Conservation (phyloP, 805 yeast species). For the Metahyphopichia silvanorum region DNA sequence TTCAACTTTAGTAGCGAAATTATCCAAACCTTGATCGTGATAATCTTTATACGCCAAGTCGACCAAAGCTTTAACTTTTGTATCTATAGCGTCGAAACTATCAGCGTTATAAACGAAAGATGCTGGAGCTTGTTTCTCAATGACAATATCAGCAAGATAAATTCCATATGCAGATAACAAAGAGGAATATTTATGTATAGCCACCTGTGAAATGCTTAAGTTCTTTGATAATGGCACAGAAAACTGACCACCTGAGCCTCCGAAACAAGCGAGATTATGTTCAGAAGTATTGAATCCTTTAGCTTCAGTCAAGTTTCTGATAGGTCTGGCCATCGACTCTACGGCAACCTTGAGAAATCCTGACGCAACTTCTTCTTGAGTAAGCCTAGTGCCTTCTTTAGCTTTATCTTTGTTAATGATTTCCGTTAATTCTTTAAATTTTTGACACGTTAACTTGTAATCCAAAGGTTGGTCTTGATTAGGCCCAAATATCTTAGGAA, state of each 20-base stretch:
- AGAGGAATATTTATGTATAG: constrained; percentile 32
- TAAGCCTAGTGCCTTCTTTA: constrained; percentile 11
- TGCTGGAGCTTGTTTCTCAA: constrained; percentile 34
- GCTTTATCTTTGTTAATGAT: constrained; percentile 42
- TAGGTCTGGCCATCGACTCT: constrained; percentile 33
- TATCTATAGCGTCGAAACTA: constrained; percentile 35
- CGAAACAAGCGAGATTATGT: constrained; percentile 32
- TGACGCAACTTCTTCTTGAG: constrained; percentile 29
- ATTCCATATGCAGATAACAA: constrained; percentile 34
- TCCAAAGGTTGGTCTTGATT: constrained; percentile 32
- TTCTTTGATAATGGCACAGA: constrained; percentile 26
- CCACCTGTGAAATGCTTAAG: constrained; percentile 24
- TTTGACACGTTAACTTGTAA: constrained; percentile 41
- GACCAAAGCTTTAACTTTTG: constrained; percentile 44
- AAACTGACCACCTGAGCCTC: constrained; percentile 38
- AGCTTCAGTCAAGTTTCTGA: constrained; percentile 34
- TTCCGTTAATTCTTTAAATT: constrained; percentile 45
- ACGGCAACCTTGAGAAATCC: constrained; percentile 34
- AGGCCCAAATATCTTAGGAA: constrained; percentile 39
- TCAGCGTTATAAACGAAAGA: constrained; percentile 19
- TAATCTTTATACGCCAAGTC: constrained; percentile 37
- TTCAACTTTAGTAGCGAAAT: constrained; percentile 49
- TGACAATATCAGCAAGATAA: constrained; percentile 29
- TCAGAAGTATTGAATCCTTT: constrained; percentile 27
- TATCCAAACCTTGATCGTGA: constrained; percentile 47